These are phyloP conservation scores for Trametes maxima DNA, from an alignment of 768 basidiomycete species.

Conservation along the genomic window DNA sequence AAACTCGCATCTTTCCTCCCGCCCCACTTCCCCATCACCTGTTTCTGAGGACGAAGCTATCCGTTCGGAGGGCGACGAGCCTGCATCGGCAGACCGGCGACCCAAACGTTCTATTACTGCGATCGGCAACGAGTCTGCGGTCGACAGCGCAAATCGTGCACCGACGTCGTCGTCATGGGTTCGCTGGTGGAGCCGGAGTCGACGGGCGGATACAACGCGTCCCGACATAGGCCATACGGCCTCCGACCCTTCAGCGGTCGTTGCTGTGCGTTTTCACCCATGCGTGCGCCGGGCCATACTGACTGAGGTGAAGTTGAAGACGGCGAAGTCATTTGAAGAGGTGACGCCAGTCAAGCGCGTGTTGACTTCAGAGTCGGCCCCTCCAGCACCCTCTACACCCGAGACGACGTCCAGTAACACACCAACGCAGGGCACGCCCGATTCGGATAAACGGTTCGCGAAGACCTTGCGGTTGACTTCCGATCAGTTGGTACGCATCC, in stretches of 20 bases:
- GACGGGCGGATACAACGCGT: slow-evolving; percentile 20
- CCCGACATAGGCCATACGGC: slow-evolving; percentile 23
- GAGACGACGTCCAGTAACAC: slow-evolving; percentile 3
- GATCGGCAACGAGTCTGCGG: slow-evolving; percentile 9
- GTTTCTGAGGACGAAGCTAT: slow-evolving; percentile 38
- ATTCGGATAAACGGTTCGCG: slow-evolving; percentile 62
- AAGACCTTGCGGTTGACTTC: slow-evolving; percentile 94
- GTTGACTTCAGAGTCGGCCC: slow-evolving; percentile 13
- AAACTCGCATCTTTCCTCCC: slow-evolving; percentile 30
- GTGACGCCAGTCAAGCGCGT: slow-evolving; percentile 2
- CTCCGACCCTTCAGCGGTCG: slow-evolving; percentile 22
- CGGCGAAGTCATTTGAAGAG: background rate
- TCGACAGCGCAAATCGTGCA: slow-evolving; percentile 17
- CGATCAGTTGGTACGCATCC: slow-evolving; percentile 74
- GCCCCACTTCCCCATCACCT: slow-evolving; percentile 40
- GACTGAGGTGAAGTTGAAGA: slow-evolving; percentile 5
- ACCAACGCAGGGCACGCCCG: background rate
- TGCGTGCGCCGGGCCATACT: background rate
- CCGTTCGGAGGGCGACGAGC: slow-evolving; percentile 32
- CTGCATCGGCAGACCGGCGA: slow-evolving; percentile 6
- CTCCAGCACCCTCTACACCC: slow-evolving; percentile 4
- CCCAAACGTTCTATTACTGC: slow-evolving; percentile 9
- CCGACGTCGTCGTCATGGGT: slow-evolving; percentile 73
- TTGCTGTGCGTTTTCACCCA: background rate
- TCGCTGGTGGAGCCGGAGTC: slow-evolving; percentile 79